Base-by-base conservation (phyloP, 441 rosid species). In the Erodium chrysanthum region DNA sequence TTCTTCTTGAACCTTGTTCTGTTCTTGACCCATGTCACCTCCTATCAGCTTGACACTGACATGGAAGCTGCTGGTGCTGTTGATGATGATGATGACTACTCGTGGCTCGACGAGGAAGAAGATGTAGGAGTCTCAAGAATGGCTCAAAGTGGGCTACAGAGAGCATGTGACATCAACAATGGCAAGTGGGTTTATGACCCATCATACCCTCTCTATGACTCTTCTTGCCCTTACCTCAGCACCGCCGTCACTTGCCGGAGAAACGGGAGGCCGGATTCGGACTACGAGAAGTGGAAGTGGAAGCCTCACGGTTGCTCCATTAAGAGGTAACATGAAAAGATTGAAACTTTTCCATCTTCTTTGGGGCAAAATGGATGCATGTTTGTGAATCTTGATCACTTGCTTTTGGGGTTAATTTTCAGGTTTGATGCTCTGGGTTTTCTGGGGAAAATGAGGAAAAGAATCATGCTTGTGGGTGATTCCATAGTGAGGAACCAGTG, bases 401-500 rank as follows among this genome's bases (percentile, higher is more conserved):
- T 25, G 29, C 3, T 25, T 25, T 25, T 25, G 29, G 29, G 29
- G 1, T 25, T 25, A 3, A 1, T 33, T n/a, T 66, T 27, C 72
- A 92, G 98, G 86, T 90, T 93, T 77, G 85, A 93, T 78, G 97
- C 96, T 56, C 72, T 88, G 76, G 82, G 82, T 17, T 89, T 86
- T 79, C 85, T 88, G 44, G 96, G 86, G 61, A 86, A 80, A 75
- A 86, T 88, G 90, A 91, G 97, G 73, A 91, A 89, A 74, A 89
- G 96, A 73, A 82, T 89, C 72, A 83, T 91, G 93, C 71, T 93
- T 56, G 93, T 93, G 23, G 98, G 98, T 54, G 98, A 93, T 81
- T 86, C 98, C 7, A 88, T 93, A 0, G 89, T 86, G 94, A 89
- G 98, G 80, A 93, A 93, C 82, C 97, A 91, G 20, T 93, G 97